Conservation (phyloP, 768 basidiomycete genomes). For the Asterophora lycoperdoides region DNA sequence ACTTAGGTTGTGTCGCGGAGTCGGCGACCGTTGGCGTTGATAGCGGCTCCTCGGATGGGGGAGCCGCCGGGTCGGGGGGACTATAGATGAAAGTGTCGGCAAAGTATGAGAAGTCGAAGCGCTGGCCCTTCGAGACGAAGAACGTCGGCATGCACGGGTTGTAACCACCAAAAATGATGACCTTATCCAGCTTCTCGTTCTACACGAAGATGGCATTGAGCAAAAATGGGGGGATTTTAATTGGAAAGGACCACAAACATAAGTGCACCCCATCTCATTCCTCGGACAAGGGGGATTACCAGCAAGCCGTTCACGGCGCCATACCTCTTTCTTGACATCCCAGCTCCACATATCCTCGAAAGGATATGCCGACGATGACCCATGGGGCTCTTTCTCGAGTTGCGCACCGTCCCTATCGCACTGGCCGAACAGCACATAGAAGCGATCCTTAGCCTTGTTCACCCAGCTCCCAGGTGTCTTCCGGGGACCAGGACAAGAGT, state of each 20-base stretch:
- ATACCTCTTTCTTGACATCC: slow-evolving; percentile 22
- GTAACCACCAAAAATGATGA: slow-evolving; percentile 38
- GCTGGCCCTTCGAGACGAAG: slow-evolving; percentile 12
- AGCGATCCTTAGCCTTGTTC: slow-evolving; percentile 21
- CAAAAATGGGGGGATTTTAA: background rate
- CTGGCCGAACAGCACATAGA: slow-evolving; percentile 33
- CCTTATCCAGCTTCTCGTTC: slow-evolving; percentile 31
- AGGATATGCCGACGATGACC: slow-evolving; percentile 5
- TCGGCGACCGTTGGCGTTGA: slow-evolving; percentile 5
- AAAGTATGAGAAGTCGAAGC: slow-evolving; percentile 34
- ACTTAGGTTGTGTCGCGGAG: slow-evolving; percentile 14
- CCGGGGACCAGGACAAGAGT: slow-evolving; percentile 29
- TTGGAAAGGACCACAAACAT: slow-evolving; percentile 18
- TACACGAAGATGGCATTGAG: slow-evolving; percentile 12
- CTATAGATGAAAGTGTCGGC: slow-evolving; percentile 37
- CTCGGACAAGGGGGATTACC: slow-evolving; percentile 31
- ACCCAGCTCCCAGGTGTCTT: slow-evolving; percentile 33
- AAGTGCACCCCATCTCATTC: slow-evolving; percentile 26
- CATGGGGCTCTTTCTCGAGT: slow-evolving; percentile 23
- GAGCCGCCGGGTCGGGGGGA: slow-evolving; percentile 16
- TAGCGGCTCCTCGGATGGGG: slow-evolving; percentile 5
- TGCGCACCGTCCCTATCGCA: slow-evolving; percentile 29
- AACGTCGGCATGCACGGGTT: slow-evolving; percentile 25
- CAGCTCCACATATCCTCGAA: slow-evolving; percentile 32
- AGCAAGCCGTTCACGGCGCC: slow-evolving; percentile 26